phyloP scores from a whole-genome alignment of 305 asterid species.

The Fraxinus paxiana region DNA sequence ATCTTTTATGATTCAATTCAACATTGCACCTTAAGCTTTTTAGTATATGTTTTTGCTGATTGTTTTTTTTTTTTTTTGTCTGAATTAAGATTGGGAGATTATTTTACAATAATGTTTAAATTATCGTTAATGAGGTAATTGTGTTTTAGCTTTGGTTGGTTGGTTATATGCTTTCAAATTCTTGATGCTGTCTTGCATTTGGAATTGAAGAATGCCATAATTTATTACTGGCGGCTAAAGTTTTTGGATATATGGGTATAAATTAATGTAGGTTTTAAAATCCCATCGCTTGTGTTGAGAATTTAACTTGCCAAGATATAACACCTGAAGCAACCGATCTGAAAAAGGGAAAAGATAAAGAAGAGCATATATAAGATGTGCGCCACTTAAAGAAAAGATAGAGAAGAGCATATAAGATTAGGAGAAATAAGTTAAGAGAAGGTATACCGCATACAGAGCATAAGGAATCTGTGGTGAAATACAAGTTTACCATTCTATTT shows the following conservation, averaged over 20 bases:
- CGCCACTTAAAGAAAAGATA: not conserved
- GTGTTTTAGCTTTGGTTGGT: conserved; percentile 24
- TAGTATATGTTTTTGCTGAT: conserved; percentile 9
- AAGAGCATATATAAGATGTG: not conserved
- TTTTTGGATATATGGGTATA: not conserved
- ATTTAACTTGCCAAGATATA: conserved; percentile 9
- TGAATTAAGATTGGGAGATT: not conserved
- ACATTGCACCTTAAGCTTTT: conserved; percentile 24
- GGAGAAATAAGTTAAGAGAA: not conserved
- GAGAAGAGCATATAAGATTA: not conserved
- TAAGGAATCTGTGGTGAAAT: not conserved
- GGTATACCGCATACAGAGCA: not conserved
- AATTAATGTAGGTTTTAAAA: not conserved
- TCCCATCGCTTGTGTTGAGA: not conserved
- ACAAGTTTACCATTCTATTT: conserved; percentile 9
- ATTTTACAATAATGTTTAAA: not conserved
- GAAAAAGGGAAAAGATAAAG: not conserved
- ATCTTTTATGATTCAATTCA: conserved; percentile 22
- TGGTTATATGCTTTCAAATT: conserved; percentile 10
- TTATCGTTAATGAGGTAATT: not conserved
- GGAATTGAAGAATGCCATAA: not conserved
- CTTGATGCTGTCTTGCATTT: not conserved
- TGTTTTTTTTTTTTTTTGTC: not conserved
- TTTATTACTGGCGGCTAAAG: not conserved
- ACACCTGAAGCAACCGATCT: not conserved